Percentiles rank a stretch among this genome's conserved stretches.
Evolutionary conservation across 352 stramenopile genomes (phyloP).

Genomic region (Globisporangium abappressorium): DNA sequence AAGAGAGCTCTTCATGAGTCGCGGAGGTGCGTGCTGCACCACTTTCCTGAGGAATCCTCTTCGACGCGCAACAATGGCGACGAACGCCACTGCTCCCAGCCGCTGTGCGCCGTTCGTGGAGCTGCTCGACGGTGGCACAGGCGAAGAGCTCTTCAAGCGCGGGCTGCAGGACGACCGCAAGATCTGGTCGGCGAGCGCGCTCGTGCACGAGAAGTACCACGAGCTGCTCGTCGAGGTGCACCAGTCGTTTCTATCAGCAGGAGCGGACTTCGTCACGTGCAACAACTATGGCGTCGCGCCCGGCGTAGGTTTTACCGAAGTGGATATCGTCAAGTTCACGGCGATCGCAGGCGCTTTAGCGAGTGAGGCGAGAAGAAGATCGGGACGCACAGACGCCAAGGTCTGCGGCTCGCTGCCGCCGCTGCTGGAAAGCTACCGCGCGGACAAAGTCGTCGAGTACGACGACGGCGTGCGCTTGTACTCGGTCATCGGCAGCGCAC

Average conservation of each 20-base stretch:
- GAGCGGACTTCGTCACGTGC: constrained; percentile 81
- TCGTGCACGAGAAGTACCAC: constrained; percentile 74
- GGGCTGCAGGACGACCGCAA: constrained; percentile 85
- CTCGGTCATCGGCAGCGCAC: constrained; percentile 49
- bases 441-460: constrained; percentile 72
- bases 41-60: not conserved
- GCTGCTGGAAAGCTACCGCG: constrained; percentile 85
- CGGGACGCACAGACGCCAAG: constrained; percentile 18
- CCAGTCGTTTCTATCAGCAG: constrained; percentile 73
- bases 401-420: constrained; percentile 87
- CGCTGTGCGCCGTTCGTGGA: constrained; percentile 15
- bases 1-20: not conserved
- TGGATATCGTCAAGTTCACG: constrained; percentile 58
- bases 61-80: not conserved
- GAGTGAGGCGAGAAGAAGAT: constrained; percentile 29
- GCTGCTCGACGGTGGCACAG: constrained; percentile 87
- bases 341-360: constrained; percentile 58
- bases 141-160: constrained; percentile 87
- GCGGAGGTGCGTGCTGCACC: not conserved
- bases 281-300: constrained; percentile 92
- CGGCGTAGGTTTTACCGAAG: constrained; percentile 75
- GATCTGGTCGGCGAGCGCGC: constrained; percentile 87
- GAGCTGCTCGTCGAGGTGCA: constrained; percentile 75
- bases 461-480: constrained; percentile 76
- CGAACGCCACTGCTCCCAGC: not conserved